These are phyloP conservation scores for Didymosphaeria variabile DNA, from an alignment of 2,329 filamentous ascomycete genomes.

Conservation along the genomic window DNA sequence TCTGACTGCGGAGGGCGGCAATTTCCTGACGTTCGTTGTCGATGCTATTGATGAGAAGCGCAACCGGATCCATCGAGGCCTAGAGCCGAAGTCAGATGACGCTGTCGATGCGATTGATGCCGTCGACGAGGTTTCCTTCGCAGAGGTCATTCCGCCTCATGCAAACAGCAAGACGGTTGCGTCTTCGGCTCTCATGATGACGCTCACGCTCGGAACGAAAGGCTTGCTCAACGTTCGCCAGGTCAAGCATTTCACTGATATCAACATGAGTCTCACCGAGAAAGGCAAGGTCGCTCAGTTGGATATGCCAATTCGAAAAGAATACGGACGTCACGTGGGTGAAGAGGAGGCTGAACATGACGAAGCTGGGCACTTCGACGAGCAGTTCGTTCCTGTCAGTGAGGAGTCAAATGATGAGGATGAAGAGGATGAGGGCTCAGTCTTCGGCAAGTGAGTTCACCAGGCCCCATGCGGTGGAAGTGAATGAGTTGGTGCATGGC, in stretches of 20 bases:
- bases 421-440: constrained; percentile 29
- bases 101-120: constrained; percentile 37
- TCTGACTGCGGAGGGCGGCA: constrained; percentile 67
- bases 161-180: constrained; percentile 67
- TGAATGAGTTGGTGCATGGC: neutral
- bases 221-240: constrained; percentile 71
- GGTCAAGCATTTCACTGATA: constrained; percentile 54
- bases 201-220: constrained; percentile 62
- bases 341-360: constrained; percentile 13
- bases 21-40: constrained; percentile 70
- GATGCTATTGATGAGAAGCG: constrained; percentile 54
- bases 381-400: constrained; percentile 31
- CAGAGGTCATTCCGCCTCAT: constrained; percentile 70
- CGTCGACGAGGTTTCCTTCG: constrained; percentile 67
- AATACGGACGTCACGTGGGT: neutral
- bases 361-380: constrained; percentile 32
- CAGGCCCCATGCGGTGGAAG: neutral
- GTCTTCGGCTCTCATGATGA: constrained; percentile 60
- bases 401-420: constrained; percentile 18
- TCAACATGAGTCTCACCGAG: constrained; percentile 38
- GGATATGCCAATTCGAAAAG: constrained; percentile 21
- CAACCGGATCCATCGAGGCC: constrained; percentile 19
- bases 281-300: constrained; percentile 29
- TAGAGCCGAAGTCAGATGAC: constrained; percentile 34
- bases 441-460: constrained; percentile 32